Evolutionary conservation across 2,329 filamentous ascomycete species (phyloP).

Genomic region (Setomelanomma holmii): DNA sequence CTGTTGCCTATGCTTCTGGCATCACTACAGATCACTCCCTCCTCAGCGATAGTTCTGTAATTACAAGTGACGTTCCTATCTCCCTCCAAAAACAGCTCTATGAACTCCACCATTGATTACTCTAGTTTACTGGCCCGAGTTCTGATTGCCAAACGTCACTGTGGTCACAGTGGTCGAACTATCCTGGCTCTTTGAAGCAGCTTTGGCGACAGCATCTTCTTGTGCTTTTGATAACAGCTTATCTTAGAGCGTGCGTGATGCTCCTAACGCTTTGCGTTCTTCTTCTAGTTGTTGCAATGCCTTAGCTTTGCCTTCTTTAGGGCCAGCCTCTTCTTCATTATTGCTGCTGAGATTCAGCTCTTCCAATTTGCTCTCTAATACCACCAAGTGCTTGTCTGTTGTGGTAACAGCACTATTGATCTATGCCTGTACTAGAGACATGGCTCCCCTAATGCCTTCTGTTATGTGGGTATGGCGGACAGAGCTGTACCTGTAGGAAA

Average conservation of each 20-base stretch:
- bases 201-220: constrained; percentile 22
- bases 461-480: constrained; percentile 40
- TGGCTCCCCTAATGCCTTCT: constrained; percentile 41
- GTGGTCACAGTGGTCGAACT: constrained; percentile 8
- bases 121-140: constrained; percentile 10
- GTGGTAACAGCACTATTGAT: constrained; percentile 23
- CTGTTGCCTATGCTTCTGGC: neutral
- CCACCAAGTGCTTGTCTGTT: constrained; percentile 10
- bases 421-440: constrained; percentile 36
- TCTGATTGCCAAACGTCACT: constrained; percentile 15
- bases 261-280: constrained; percentile 15
- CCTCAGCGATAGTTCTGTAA: neutral
- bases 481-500: constrained; percentile 36
- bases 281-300: constrained; percentile 19
- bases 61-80: neutral
- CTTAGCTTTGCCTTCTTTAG: constrained; percentile 12
- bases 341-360: constrained; percentile 26
- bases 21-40: neutral
- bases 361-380: constrained; percentile 35
- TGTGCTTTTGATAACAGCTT: constrained; percentile 17
- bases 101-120: constrained; percentile 8
- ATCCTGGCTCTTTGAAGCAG: constrained; percentile 8
- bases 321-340: constrained; percentile 11
- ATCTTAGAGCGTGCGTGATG: constrained; percentile 12
- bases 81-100: constrained; percentile 5